Evolutionary conservation across 495 filamentous ascomycete species (phyloP).

Genomic region (Umbilicaria muhlenbergii): DNA sequence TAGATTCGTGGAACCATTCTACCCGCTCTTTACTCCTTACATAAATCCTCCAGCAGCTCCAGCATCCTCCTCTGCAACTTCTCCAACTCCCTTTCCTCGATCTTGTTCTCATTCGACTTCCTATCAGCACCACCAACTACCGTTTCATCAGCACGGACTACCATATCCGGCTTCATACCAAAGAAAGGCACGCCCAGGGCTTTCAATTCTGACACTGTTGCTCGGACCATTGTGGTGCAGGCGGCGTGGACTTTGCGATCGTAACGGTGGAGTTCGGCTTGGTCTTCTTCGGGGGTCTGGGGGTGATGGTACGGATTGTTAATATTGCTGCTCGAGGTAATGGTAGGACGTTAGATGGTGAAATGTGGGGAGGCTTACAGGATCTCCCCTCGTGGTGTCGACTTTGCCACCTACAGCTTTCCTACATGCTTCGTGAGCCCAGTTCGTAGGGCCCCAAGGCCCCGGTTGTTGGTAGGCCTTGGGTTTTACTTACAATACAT

Average conservation of each 20-base stretch:
- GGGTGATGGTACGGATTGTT: background rate
- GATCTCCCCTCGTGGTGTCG: background rate
- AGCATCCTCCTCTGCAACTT: conserved; percentile 44
- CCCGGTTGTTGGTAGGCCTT: background rate
- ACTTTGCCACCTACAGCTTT: conserved; percentile 4
- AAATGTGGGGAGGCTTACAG: conserved; percentile 5
- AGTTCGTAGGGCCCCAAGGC: background rate
- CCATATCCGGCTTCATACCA: conserved; percentile 27
- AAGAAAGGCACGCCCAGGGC: conserved; percentile 53
- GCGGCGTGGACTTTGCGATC: conserved; percentile 47
- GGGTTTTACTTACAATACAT: conserved; percentile 24
- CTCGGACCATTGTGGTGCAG: conserved; percentile 39
- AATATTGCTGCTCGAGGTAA: conserved; percentile 10
- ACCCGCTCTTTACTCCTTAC: conserved; percentile 18
- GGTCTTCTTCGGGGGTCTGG: background rate
- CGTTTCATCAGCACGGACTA: conserved; percentile 9
- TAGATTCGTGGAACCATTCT: too few species aligned
- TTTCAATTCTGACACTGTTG: conserved; percentile 38
- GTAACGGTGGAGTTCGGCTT: conserved; percentile 35
- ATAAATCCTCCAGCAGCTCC: conserved; percentile 45
- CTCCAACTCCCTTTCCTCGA: conserved; percentile 32
- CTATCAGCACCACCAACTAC: background rate
- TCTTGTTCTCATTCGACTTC: conserved; percentile 6
- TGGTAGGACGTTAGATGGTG: conserved; percentile 27
- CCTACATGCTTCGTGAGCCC: conserved; percentile 11